Conservation (phyloP, 2,329 filamentous ascomycete species). For the Epichloe glyceriae region DNA sequence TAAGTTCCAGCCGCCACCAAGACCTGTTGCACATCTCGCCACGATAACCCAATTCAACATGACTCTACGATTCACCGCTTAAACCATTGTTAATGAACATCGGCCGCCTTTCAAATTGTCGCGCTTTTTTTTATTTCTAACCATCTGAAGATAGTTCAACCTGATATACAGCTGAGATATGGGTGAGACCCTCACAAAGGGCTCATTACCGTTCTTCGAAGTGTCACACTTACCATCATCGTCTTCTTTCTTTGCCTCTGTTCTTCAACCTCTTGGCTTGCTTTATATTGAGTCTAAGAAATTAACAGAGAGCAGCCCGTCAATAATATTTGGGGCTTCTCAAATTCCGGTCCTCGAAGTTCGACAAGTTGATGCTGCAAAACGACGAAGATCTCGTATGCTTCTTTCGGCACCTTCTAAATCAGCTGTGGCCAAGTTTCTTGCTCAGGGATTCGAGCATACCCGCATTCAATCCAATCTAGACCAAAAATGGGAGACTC, state of each 20-base stretch:
- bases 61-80: no score
- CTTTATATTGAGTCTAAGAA: constrained; percentile 33
- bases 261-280: constrained; percentile 67
- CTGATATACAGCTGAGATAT: no score
- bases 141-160: no score
- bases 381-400: constrained; percentile 31
- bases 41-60: no score
- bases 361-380: constrained; percentile 26
- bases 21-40: no score
- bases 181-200: not conserved
- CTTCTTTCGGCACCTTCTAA: constrained; percentile 56
- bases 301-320: constrained; percentile 9
- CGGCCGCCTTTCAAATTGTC: no score
- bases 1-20: not conserved
- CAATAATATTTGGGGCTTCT: constrained; percentile 29
- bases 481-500: not conserved
- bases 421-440: constrained; percentile 57
- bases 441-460: constrained; percentile 51
- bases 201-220: constrained; percentile 34
- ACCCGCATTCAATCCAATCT: constrained; percentile 32
- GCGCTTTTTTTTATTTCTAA: no score
- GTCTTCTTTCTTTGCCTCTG: constrained; percentile 70
- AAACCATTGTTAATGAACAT: no score
- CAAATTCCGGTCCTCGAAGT: constrained; percentile 30
- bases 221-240: constrained; percentile 70